Evolutionary conservation across 345 rosid species (phyloP), one percentile per base, ranked within the genome.

Genomic region (Atalantia buxifolia): DNA sequence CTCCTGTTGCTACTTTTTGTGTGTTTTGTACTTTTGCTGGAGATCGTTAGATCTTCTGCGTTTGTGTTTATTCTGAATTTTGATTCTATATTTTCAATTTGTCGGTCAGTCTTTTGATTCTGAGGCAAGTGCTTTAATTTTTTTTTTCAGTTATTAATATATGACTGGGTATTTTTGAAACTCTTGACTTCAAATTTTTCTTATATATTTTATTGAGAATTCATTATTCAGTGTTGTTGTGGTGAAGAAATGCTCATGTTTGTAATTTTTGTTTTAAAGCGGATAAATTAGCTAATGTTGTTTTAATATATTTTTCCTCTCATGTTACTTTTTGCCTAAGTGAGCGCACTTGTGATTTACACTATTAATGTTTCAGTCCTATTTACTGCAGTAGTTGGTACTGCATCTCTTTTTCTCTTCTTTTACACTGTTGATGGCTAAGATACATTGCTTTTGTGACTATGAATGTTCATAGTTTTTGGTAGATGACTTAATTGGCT

Each of bases 31-130:
- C 16, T 36, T 9, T 61, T 25, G 38, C 30, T 7, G 13, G 24
- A 53, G 69, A 69, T 74, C 65, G 74, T 5, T 36, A 60, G 82
- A 79, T 68, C 82, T 75, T 69, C 8, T 55, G 33, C 24, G 4
- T 66, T 55, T 25, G 35, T 2, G 18, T 33, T 30, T 75, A 8
- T 24, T 10, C n/a, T 12, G 25, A 45, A 22, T 28, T 38, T 63
- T 1, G 31, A 5, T 48, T 75, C 6, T 62, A 7, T 19, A 25
- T 65, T 65, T 60, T 22, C 16, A 21, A 21, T 19, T n/a, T 19
- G 2, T 14, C 1, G 31, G 16, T 31, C 5, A 7, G 70, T 48
- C n/a, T 18, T 16, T 24, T 35, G 21, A 25, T 76, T 66, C 56
- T 24, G 6, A 9, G 4, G 64, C 18, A 42, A 16, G 60, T 76